phyloP scores from a whole-genome alignment of 345 rosid genomes.

The Cardiospermum halicacabum region DNA sequence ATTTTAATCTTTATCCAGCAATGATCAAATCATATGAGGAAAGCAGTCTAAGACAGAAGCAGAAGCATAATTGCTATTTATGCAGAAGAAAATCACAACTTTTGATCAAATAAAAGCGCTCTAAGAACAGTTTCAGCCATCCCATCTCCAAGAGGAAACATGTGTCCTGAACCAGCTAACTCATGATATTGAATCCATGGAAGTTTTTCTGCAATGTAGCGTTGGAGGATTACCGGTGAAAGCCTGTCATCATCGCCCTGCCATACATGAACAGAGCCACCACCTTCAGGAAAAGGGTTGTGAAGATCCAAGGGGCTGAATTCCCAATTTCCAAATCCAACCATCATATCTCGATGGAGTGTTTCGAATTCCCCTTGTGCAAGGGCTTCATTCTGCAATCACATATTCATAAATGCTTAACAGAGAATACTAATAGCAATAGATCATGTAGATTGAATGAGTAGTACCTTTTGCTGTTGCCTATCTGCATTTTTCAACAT shows the following conservation, averaged over 20 bases:
- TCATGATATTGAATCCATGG: conserved; percentile 64
- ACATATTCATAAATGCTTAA: too few species aligned
- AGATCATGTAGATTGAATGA: too few species aligned
- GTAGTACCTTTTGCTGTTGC: conserved; percentile 22
- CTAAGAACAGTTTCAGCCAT: conserved; percentile 40
- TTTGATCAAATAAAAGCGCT: conserved; percentile 31
- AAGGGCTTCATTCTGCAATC: conserved; percentile 23
- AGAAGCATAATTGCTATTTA: too few species aligned
- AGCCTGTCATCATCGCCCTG: conserved; percentile 67
- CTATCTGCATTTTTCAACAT: conserved; percentile 17
- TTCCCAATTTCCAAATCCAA: conserved; percentile 76
- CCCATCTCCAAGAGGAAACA: conserved; percentile 40
- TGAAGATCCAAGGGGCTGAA: conserved; percentile 59
- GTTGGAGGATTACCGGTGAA: conserved; percentile 43
- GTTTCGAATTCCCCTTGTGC: conserved; percentile 72
- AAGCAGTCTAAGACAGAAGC: too few species aligned
- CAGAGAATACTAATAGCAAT: too few species aligned
- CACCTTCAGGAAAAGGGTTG: conserved; percentile 52
- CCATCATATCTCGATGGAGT: conserved; percentile 48
- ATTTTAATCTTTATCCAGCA: too few species aligned
- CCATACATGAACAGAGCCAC: conserved; percentile 64
- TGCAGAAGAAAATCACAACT: too few species aligned
- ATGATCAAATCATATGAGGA: too few species aligned
- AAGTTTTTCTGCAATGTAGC: conserved; percentile 32
- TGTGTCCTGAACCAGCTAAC: conserved; percentile 52